These are phyloP conservation scores for Alternaria sp. DNA, from an alignment of 2,329 filamentous ascomycete genomes.

Conservation along the genomic window DNA sequence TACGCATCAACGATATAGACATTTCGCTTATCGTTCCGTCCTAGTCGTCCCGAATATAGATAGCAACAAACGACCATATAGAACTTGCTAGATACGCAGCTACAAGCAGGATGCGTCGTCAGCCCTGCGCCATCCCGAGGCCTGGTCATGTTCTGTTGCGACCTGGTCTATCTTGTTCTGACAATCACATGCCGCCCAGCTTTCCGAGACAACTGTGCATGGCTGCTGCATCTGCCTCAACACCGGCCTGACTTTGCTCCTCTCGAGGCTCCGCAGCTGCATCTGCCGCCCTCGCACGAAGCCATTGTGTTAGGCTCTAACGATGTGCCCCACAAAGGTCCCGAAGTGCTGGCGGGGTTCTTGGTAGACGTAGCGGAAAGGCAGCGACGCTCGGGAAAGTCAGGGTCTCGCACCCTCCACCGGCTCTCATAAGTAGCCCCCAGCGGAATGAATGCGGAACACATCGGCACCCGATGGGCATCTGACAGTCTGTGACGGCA, in stretches of 20 bases:
- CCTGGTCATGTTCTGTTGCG: neutral
- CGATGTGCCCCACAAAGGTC: conserved; percentile 7
- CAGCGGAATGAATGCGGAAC: conserved; percentile 17
- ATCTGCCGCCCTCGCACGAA: conserved; percentile 1
- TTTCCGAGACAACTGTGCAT: neutral
- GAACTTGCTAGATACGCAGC: neutral
- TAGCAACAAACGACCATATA: neutral
- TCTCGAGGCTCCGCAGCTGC: neutral
- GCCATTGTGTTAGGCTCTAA: neutral
- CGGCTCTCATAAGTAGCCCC: neutral
- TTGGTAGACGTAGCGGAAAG: conserved; percentile 9
- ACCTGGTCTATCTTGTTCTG: too few species aligned
- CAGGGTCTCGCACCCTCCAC: neutral
- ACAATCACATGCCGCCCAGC: neutral
- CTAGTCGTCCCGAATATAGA: neutral
- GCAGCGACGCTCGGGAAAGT: conserved; percentile 4
- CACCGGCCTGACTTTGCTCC: neutral
- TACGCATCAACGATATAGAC: neutral
- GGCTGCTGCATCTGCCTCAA: neutral
- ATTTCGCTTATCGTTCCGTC: neutral
- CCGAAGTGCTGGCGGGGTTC: conserved; percentile 5
- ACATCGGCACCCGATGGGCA: conserved; percentile 13
- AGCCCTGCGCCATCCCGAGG: neutral
- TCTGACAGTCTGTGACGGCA: conserved; percentile 35
- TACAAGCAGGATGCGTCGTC: neutral